Percentiles rank a stretch among this genome's conserved stretches.
Evolutionary conservation across 2,329 filamentous ascomycete genomes (phyloP).

Genomic region (Penicillium sp.): DNA sequence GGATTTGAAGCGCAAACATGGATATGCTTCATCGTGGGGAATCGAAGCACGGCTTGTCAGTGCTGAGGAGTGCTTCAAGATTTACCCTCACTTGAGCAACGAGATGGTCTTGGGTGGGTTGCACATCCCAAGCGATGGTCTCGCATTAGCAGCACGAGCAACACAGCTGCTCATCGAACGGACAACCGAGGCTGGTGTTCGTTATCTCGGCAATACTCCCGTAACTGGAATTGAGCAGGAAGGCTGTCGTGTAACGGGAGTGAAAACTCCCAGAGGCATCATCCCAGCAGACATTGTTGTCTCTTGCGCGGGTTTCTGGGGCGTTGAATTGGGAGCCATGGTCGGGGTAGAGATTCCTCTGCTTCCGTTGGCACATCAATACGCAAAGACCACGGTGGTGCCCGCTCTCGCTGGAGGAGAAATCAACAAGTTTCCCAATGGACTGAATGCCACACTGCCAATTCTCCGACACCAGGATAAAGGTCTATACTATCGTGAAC

Average conservation of each 20-base stretch:
- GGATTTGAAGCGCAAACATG: conserved; percentile 63
- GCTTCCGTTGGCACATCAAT: conserved; percentile 63
- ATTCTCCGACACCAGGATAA: conserved; percentile 64
- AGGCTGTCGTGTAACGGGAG: conserved; percentile 56
- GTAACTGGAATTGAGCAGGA: conserved; percentile 58
- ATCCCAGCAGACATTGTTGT: conserved; percentile 61
- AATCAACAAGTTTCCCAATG: conserved; percentile 51
- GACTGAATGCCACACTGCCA: conserved; percentile 51
- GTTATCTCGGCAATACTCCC: conserved; percentile 56
- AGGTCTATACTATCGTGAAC: conserved; percentile 64
- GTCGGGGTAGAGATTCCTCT: conserved; percentile 58
- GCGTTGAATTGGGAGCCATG: conserved; percentile 64
- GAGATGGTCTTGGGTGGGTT: conserved; percentile 58
- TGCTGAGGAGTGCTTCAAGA: conserved; percentile 52
- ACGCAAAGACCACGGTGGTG: conserved; percentile 60
- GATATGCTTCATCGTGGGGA: conserved; percentile 62
- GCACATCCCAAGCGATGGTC: conserved; percentile 60
- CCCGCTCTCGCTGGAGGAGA: conserved; percentile 43
- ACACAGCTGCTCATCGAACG: conserved; percentile 61
- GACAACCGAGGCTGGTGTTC: conserved; percentile 58
- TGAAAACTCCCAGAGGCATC: conserved; percentile 50
- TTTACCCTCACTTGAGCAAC: conserved; percentile 57
- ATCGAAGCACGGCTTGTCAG: conserved; percentile 55
- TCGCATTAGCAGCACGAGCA: conserved; percentile 61
- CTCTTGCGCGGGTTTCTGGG: conserved; percentile 66